These are phyloP conservation scores for Lasiodiplodia hormozganensis DNA, from an alignment of 2,329 filamentous ascomycete species.

Conservation along the genomic window DNA sequence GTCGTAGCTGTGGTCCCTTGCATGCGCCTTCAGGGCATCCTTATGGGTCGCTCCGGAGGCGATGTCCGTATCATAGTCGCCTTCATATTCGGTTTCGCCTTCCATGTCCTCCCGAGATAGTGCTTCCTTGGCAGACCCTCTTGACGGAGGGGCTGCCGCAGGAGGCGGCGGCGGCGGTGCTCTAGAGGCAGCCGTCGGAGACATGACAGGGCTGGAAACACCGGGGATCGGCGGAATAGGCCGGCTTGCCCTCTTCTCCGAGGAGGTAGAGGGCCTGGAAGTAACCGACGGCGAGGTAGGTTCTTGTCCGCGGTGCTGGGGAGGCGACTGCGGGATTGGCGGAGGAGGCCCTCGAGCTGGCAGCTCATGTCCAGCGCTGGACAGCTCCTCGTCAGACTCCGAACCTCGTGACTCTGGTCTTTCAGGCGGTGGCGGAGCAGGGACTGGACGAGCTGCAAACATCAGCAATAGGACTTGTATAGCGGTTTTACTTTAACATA, in stretches of 20 bases:
- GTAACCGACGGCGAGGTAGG: slow-evolving; percentile 17
- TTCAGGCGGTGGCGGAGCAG: slow-evolving; percentile 58
- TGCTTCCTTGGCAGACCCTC: slow-evolving; percentile 43
- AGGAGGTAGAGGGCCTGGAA: slow-evolving; percentile 37
- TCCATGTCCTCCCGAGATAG: slow-evolving; percentile 68
- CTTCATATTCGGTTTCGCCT: slow-evolving; percentile 92
- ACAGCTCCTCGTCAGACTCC: slow-evolving; percentile 89
- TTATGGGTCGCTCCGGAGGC: slow-evolving; percentile 93
- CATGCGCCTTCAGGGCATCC: slow-evolving; percentile 85
- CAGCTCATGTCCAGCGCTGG: too few relatives aligned
- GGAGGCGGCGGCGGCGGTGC: slow-evolving; percentile 59
- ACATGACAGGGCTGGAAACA: slow-evolving; percentile 44
- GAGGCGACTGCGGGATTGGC: slow-evolving; percentile 40
- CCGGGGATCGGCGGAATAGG: slow-evolving; percentile 64
- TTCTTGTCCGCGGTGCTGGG: slow-evolving; percentile 31
- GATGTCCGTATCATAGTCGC: slow-evolving; percentile 97
- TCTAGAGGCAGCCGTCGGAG: slow-evolving; percentile 42
- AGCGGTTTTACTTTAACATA: slow-evolving; percentile 34
- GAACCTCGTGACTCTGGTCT: slow-evolving; percentile 71
- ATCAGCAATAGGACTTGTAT: slow-evolving; percentile 20
- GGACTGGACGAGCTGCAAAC: slow-evolving; percentile 66
- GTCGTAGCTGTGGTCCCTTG: slow-evolving; percentile 77
- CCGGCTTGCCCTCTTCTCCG: slow-evolving; percentile 45
- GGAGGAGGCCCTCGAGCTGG: slow-evolving; percentile 45
- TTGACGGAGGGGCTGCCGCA: slow-evolving; percentile 45